Base-by-base conservation (phyloP, 1,284 basidiomycete species). In the Cutaneotrichosporon spelunceum region DNA sequence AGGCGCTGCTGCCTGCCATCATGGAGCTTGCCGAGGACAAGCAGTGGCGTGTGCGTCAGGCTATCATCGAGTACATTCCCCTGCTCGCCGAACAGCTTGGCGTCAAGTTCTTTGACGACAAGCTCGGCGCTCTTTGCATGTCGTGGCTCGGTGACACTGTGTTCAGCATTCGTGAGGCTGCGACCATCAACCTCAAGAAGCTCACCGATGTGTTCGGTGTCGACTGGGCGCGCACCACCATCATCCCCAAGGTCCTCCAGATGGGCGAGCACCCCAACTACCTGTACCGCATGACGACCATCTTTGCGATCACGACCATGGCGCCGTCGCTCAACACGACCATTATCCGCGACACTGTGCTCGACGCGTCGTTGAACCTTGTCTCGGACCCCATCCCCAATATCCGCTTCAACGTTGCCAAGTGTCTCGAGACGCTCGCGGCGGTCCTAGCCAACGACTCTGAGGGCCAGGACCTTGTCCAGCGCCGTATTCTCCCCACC, bases 241-340 rank as follows among this genome's bases (percentile, higher is more conserved):
- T 99, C 74, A 91, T 99, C 57, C 96, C 96, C 24, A 97, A 97
- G 81, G 93, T 99, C 42, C 88, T 99, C 75, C 90, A 89, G 63
- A 99, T 99, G 96, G 94, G 93, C 16, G 86, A 88, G 65, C 94
- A 98, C 81, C 91, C 92, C 24, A 99, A 97, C 79, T 99, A 99
- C 80, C 84, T 99, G 39, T 97, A 93, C 81, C 86, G 96, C 72
- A 97, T 99, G 93, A 99, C 96, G 9, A 99, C 96, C 27, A 93
- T 99, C 59, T 94, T 99, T 80, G 95, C 96, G 55, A 96, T 99
- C 74, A 94, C 92, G 92, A 95, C 92, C 29, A 97, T 99, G 78
- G 88, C 93, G 7, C 91, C 96, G 1, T 91, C 91, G n/a, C 82
- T 99, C 72, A 89, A 87, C 71, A 81, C 91, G 62, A 86, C 92